These are phyloP conservation scores for Ananas comosus DNA, from an alignment of 176 grass and related monocot genomes.

Conservation along the genomic window DNA sequence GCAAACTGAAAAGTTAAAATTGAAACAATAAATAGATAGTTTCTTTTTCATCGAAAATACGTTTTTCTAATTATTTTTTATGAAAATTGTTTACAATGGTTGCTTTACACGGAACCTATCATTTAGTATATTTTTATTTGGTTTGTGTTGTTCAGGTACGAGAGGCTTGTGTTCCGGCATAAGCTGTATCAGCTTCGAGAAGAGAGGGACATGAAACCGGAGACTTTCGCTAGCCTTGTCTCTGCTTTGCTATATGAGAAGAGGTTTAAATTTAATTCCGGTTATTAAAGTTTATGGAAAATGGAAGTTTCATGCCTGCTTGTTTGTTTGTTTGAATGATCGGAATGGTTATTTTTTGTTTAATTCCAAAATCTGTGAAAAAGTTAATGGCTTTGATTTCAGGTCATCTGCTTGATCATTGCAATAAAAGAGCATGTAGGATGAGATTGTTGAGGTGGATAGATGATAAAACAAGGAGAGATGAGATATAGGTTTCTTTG, in stretches of 20 bases:
- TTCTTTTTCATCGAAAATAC: too few relatives aligned
- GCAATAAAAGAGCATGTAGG: neutral
- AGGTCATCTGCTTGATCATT: neutral
- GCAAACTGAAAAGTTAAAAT: too few relatives aligned
- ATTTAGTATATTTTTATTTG: slow-evolving; percentile 19
- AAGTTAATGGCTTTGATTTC: neutral
- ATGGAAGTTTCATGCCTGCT: neutral
- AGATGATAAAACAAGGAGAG: neutral
- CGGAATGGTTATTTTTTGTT: neutral
- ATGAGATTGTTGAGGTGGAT: neutral
- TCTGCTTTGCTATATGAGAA: slow-evolving; percentile 80
- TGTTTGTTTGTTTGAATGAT: too few relatives aligned
- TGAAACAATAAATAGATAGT: too few relatives aligned
- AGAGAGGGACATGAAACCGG: slow-evolving; percentile 91
- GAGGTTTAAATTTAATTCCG: slow-evolving; percentile 29
- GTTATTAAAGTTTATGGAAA: neutral
- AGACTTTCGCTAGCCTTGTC: slow-evolving; percentile 76
- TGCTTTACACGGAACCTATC: too few relatives aligned
- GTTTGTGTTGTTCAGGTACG: slow-evolving; percentile 40
- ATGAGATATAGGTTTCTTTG: neutral
- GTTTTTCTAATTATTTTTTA: too few relatives aligned
- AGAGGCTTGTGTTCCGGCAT: slow-evolving; percentile 63
- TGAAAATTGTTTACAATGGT: too few relatives aligned
- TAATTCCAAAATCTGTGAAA: neutral
- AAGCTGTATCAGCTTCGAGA: slow-evolving; percentile 66